phyloP scores from a whole-genome alignment of 805 yeast genomes.

The Cyberlindnera saturnus region DNA sequence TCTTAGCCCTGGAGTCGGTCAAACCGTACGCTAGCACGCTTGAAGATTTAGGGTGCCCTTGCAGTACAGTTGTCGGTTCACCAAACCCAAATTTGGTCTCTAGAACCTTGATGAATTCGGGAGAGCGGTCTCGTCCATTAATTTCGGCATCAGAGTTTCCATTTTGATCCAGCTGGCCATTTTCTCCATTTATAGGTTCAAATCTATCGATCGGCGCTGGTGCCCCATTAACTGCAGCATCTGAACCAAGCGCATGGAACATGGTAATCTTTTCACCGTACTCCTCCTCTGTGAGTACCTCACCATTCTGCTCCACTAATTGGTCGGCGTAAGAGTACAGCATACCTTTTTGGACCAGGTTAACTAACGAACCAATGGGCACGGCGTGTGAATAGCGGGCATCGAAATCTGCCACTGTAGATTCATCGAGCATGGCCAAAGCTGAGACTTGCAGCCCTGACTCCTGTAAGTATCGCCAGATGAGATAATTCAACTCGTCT shows the following conservation, averaged over 20 bases:
- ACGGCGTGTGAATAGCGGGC: constrained; percentile 41
- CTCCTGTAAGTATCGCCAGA: constrained; percentile 92
- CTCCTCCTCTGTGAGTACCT: constrained; percentile 14
- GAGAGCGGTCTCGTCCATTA: constrained; percentile 11
- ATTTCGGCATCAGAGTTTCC: constrained; percentile 4
- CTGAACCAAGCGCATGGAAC: constrained; percentile 48
- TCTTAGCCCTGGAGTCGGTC: constrained; percentile 40
- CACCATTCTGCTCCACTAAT: constrained; percentile 35
- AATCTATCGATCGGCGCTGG: constrained; percentile 27
- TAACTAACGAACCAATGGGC: constrained; percentile 78
- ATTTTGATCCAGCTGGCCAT: not conserved
- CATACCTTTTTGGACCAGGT: constrained; percentile 80
- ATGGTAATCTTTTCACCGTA: constrained; percentile 36
- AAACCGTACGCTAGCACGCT: constrained; percentile 50
- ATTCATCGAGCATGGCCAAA: constrained; percentile 71
- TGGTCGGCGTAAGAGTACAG: constrained; percentile 68
- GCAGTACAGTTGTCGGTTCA: constrained; percentile 35
- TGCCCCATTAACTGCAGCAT: constrained; percentile 28
- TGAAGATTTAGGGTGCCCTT: constrained; percentile 51
- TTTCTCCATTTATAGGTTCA: constrained; percentile 4
- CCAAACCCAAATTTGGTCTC: constrained; percentile 33
- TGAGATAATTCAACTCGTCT: constrained; percentile 78
- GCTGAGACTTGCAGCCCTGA: constrained; percentile 72
- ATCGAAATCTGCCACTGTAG: constrained; percentile 56
- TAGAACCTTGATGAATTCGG: constrained; percentile 31